phyloP scores from a whole-genome alignment of 2,329 filamentous ascomycete genomes.

The Paecilomyces variotii region DNA sequence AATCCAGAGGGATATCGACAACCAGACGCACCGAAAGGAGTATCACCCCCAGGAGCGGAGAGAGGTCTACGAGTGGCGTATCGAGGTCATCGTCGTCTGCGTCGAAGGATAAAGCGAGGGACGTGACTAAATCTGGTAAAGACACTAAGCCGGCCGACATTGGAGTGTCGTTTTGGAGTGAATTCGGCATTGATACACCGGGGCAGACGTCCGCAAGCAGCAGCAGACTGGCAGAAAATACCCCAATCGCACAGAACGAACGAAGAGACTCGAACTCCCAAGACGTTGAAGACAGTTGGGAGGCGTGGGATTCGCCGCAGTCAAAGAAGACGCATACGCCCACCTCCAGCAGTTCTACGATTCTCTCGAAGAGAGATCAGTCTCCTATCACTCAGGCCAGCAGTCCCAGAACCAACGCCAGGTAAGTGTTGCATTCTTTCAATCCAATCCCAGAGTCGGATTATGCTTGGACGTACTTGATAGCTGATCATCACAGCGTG shows the following conservation, averaged over 20 bases:
- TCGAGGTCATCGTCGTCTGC: slow-evolving; percentile 23
- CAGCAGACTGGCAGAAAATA: slow-evolving; percentile 14
- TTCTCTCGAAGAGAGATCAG: slow-evolving; percentile 41
- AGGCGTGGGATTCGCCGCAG: slow-evolving; percentile 47
- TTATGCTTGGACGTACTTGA: slow-evolving; percentile 2
- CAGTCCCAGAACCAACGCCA: slow-evolving; percentile 48
- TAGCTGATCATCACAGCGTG: slow-evolving; percentile 22
- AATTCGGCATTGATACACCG: slow-evolving; percentile 44
- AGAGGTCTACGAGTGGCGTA: slow-evolving; percentile 19
- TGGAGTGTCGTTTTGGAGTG: slow-evolving; percentile 42
- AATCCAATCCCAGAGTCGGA: background rate
- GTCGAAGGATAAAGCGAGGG: slow-evolving; percentile 20
- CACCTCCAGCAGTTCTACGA: slow-evolving; percentile 42
- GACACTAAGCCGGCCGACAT: slow-evolving; percentile 34
- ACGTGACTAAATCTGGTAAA: slow-evolving; percentile 31
- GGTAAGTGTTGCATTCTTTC: slow-evolving; percentile 30
- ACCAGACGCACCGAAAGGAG: slow-evolving; percentile 23
- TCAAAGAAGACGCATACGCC: slow-evolving; percentile 33
- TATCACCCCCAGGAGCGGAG: slow-evolving; percentile 23
- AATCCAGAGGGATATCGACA: slow-evolving; percentile 27
- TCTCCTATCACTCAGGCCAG: slow-evolving; percentile 38
- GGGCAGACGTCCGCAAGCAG: slow-evolving; percentile 30
- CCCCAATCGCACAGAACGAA: slow-evolving; percentile 29
- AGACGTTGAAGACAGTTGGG: slow-evolving; percentile 46
- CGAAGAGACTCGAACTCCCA: slow-evolving; percentile 28